Conservation (phyloP, 1,139 yeast genomes). For the Yamadazyma buinensis region DNA sequence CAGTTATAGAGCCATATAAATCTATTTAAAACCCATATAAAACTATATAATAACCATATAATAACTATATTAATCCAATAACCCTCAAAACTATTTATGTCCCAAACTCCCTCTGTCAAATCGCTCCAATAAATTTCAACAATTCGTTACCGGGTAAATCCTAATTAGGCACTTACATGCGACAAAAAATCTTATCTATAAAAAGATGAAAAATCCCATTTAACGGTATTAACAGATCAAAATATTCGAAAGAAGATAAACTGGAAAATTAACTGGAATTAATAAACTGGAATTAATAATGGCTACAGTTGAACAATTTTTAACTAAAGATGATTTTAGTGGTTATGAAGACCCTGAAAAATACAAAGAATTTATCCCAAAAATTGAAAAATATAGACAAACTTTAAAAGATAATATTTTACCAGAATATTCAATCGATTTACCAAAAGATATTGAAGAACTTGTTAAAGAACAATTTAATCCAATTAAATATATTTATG, state of each 20-base stretch:
- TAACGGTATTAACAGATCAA: too few species aligned
- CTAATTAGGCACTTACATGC: constrained; percentile 4
- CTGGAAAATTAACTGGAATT: too few species aligned
- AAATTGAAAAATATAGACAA: constrained; percentile 45
- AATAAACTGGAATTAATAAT: too few species aligned
- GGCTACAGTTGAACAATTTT: constrained; percentile 18
- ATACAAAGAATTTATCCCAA: constrained; percentile 42
- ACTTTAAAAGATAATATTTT: constrained; percentile 38
- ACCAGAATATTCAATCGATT: constrained; percentile 38
- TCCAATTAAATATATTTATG: constrained; percentile 41
- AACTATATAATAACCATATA: too few species aligned
- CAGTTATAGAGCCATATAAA: too few species aligned
- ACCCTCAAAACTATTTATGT: too few species aligned
- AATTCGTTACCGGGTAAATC: not conserved
- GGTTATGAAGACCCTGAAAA: constrained; percentile 37
- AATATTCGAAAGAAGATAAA: too few species aligned
- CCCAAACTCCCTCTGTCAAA: too few species aligned
- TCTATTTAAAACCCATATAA: too few species aligned
- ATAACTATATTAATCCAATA: too few species aligned
- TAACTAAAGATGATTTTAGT: constrained; percentile 29
- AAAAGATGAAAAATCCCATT: not conserved
- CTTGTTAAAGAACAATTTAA: constrained; percentile 42
- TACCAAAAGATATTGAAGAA: constrained; percentile 31
- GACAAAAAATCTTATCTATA: constrained; percentile 1
- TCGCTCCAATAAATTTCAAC: too few species aligned